Conservation (phyloP, 192 early-diverging fungal species). For the Coemansia sp. region DNA sequence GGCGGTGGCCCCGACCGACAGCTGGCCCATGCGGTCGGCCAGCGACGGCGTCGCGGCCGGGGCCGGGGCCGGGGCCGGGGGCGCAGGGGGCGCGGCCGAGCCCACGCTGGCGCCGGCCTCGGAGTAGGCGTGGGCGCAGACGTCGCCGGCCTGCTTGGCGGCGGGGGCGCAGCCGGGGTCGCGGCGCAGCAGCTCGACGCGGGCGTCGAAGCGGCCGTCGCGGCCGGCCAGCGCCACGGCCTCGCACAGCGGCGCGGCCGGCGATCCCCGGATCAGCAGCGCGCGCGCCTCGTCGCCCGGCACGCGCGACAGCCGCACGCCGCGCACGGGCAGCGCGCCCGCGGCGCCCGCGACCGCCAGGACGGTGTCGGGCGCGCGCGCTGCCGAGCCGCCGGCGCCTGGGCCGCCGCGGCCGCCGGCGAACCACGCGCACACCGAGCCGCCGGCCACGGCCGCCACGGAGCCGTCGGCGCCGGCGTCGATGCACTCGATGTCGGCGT, state of each 20-base stretch:
- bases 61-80: too few species aligned
- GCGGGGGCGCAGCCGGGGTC: constrained; percentile 14
- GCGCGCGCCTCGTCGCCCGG: constrained; percentile 26
- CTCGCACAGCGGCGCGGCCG: constrained; percentile 40
- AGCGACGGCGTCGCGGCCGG: constrained; percentile 32
- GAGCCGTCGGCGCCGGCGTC: constrained; percentile 36
- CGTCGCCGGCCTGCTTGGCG: not conserved
- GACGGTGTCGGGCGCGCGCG: constrained; percentile 30
- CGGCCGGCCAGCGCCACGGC: constrained; percentile 27
- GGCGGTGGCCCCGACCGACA: constrained; percentile 21
- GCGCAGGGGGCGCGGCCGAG: not conserved
- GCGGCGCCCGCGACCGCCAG: constrained; percentile 10
- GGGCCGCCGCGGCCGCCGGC: constrained; percentile 9
- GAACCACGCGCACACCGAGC: constrained; percentile 34
- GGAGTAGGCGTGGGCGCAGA: constrained; percentile 12
- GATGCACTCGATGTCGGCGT: constrained; percentile 20
- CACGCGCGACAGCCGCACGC: constrained; percentile 43
- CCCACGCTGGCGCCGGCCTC: constrained; percentile 22
- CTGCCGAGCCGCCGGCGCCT: constrained; percentile 11
- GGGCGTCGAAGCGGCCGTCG: constrained; percentile 29
- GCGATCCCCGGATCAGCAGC: constrained; percentile 40
- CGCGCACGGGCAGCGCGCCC: constrained; percentile 12
- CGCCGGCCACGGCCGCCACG: constrained; percentile 38
- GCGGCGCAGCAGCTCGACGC: constrained; percentile 21
- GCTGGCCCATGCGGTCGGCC: constrained; percentile 40